Evolutionary conservation across 1,284 basidiomycete species (phyloP), one percentile per base, ranked within the genome.

Genomic region (Puccinia coronata): DNA sequence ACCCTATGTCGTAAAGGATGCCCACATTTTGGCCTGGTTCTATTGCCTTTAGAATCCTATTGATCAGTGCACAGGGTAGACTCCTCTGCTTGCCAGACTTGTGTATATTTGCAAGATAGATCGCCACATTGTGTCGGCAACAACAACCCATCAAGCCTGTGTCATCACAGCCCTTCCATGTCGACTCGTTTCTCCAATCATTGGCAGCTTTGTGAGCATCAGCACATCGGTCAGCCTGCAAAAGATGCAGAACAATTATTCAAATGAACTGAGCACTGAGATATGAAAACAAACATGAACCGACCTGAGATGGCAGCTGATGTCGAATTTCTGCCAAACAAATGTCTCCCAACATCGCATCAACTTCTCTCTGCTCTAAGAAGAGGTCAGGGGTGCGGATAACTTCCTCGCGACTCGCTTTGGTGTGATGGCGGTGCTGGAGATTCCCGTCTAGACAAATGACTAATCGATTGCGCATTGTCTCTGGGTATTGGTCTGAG

Each of bases 111-210:
- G 11, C 18, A 47, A 63, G 34, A 41, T 39, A 63, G 1, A 63
- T 20, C 3, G 41, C 41, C 1, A 18, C 31, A 1, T 76, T 43
- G 6, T 76, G 57, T 0, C 39, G 41, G 47, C 39, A 63, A 23
- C 41, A 59, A 23, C 41, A 63, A 5, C 73, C 73, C 31, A 76
- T 28, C 16, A 76, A 12, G 31, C 57, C 73, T 23, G 73, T 63
- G 31, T 76, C 25, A n/a, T 76, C 57, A 76, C 57, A 63, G 9
- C 57, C 57, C 18, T 76, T 76, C 57, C 57, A 76, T 1, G 73
- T 63, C 8, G 57, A 76, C n/a, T 59, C 28, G 14, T 76, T 76
- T 11, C 57, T 1, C 34, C 34, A 63, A 20, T 76, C 16, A n/a
- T n/a, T n/a, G n/a, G n/a, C n/a, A n/a, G n/a, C n/a, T n/a, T n/a